phyloP scores from a whole-genome alignment of 768 basidiomycete species.

The Phylloporus scabripes region DNA sequence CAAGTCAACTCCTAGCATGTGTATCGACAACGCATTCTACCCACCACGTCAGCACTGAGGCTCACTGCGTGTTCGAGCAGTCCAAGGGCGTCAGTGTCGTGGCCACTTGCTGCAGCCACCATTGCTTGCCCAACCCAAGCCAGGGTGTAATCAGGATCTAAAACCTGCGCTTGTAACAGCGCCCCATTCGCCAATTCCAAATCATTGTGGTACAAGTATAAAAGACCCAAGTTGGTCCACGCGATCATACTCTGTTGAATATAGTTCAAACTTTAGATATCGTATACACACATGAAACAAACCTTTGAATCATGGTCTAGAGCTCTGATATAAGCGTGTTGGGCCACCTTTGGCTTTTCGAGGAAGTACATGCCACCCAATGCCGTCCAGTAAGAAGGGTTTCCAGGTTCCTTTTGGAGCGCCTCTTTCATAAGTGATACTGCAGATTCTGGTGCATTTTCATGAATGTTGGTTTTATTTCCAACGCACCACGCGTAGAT shows the following conservation, averaged over 20 bases:
- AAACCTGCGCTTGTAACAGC: conserved; percentile 79
- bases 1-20: conserved; percentile 8
- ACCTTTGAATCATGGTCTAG: conserved; percentile 85
- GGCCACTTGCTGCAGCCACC: conserved; percentile 55
- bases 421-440: conserved; percentile 61
- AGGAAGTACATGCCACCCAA: conserved; percentile 70
- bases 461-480: conserved; percentile 14
- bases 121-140: conserved; percentile 91
- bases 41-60: conserved; percentile 52
- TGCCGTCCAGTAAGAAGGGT: conserved; percentile 75
- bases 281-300: conserved; percentile 11
- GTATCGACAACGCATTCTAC: conserved; percentile 15
- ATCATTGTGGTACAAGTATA: conserved; percentile 80
- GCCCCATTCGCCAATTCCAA: conserved; percentile 79
- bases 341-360: conserved; percentile 64
- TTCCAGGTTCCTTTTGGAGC: conserved; percentile 63
- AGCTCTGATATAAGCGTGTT: conserved; percentile 89
- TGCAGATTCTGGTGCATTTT: conserved; percentile 38
- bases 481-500: conserved; percentile 46
- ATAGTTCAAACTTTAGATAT: neutral
- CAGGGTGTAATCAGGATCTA: conserved; percentile 84
- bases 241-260: conserved; percentile 53
- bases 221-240: conserved; percentile 86
- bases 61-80: conserved; percentile 71
- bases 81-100: conserved; percentile 55